These are phyloP conservation scores for Wickerhamiella sorbophila DNA, from an alignment of 805 yeast genomes.

Conservation along the genomic window DNA sequence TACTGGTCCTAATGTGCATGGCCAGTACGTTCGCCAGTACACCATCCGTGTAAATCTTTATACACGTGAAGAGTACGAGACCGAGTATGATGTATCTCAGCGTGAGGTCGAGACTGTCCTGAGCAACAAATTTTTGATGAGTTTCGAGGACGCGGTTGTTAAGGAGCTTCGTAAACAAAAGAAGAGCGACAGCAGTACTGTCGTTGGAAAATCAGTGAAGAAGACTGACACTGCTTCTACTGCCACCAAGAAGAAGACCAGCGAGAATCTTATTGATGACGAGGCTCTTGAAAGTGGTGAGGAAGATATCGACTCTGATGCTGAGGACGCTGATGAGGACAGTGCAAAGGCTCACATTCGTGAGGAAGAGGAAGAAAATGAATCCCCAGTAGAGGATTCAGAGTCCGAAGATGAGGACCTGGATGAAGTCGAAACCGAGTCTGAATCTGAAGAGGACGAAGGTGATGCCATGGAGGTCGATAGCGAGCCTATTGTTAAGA, in stretches of 20 bases:
- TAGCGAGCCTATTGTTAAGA: background rate
- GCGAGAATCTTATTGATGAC: conserved; percentile 24
- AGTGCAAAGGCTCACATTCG: conserved; percentile 79
- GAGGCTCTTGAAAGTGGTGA: conserved; percentile 43
- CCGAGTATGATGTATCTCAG: conserved; percentile 78
- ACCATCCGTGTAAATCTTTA: conserved; percentile 62
- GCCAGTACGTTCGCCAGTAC: conserved; percentile 51
- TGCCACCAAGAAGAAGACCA: conserved; percentile 28
- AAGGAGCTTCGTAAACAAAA: conserved; percentile 76
- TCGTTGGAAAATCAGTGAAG: conserved; percentile 28
- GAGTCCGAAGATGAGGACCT: conserved; percentile 21
- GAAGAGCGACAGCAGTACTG: conserved; percentile 28
- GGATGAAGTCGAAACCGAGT: conserved; percentile 25
- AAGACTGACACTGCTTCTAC: conserved; percentile 44
- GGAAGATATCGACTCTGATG: conserved; percentile 86
- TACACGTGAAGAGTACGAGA: conserved; percentile 58
- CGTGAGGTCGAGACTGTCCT: conserved; percentile 62
- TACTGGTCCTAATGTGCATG: conserved; percentile 44
- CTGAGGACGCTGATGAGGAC: conserved; percentile 87
- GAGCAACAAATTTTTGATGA: conserved; percentile 46
- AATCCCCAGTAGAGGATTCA: conserved; percentile 53
- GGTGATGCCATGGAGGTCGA: conserved; percentile 15
- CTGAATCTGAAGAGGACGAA: conserved; percentile 8
- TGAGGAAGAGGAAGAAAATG: conserved; percentile 78
- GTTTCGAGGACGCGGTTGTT: conserved; percentile 56